Base-by-base conservation (phyloP, 176 grass and related monocot genomes). In the Neostapfia colusana region DNA sequence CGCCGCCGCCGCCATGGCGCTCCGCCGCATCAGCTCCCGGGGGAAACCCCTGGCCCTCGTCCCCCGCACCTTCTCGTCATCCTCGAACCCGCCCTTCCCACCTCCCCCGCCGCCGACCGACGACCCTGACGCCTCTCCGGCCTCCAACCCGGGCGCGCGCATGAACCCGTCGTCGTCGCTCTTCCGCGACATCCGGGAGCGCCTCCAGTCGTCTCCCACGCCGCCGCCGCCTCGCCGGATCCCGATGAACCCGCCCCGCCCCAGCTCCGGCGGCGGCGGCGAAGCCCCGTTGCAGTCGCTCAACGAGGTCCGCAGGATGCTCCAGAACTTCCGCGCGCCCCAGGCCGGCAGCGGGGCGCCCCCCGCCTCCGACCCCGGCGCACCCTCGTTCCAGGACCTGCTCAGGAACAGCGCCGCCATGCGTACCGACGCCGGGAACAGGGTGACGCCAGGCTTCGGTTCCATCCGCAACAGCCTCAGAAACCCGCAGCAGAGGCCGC, bases 141-240 rank as follows among this genome's bases (percentile, higher is more conserved):
- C 81, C 15, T 39, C 65, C 2, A 75, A 60, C 23, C 67, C 46
- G 8, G 23, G 71, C 18, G 76, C 76, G 28, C 20, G 63, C 46
- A 65, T 21, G 50, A 27, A 2, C 44, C 80, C 54, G 13, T 38
- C 12, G 51, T 31, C 70, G 3, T 56, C 89, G 24, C 44, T 70
- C 28, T 97, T 93, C 73, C 54, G 7, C 13, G 85, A 82, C 20
- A 57, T 96, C 75, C 65, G 75, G 17, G 61, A 85, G 18, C 84
- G 79, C 23, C 82, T 96, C 42, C 55, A 26, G 15, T 73, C 85
- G 12, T 49, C 88, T 12, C 61, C 67, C 11, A 20, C 62, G 5
- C 10, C 56, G 28, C 45, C 81, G 15, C 42, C 46, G 2, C 15
- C 81, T 9, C 78, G 71, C 10, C 81, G 88, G 70, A 81, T 76